These are phyloP conservation scores for Cinchona pubescens DNA, from an alignment of 257 asterid species.

Conservation along the genomic window DNA sequence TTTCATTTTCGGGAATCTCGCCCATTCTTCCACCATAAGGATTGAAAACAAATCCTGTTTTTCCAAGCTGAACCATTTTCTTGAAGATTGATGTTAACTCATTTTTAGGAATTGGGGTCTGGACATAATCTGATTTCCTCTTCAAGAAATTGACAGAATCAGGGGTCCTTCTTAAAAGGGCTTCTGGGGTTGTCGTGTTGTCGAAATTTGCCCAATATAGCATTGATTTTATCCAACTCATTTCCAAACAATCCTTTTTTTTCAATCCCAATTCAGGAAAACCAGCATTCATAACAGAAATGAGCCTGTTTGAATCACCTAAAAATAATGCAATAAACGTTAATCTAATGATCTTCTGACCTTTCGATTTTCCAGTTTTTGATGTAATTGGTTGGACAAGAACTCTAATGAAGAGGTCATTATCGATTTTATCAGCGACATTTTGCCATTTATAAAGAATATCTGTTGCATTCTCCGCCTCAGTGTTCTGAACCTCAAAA, in stretches of 20 bases:
- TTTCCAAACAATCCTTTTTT: constrained; percentile 18
- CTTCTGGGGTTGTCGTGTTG: background rate
- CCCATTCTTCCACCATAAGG: constrained; percentile 39
- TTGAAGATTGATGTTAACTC: constrained; percentile 29
- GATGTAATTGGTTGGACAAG: constrained; percentile 11
- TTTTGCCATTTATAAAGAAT: constrained; percentile 13
- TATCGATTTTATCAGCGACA: constrained; percentile 13
- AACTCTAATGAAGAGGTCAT: constrained; percentile 24
- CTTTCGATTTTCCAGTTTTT: background rate
- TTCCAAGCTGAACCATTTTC: constrained; percentile 25
- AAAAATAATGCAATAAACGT: constrained; percentile 17
- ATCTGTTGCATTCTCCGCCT: background rate
- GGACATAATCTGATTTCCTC: constrained; percentile 28
- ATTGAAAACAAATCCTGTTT: constrained; percentile 23
- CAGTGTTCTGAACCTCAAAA: background rate
- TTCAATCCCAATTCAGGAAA: constrained; percentile 23
- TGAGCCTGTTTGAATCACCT: constrained; percentile 19
- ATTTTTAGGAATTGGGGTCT: constrained; percentile 22
- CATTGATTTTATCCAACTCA: constrained; percentile 23
- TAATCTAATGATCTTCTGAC: constrained; percentile 4
- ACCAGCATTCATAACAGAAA: background rate
- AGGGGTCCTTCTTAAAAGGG: constrained; percentile 1
- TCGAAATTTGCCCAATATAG: constrained; percentile 26
- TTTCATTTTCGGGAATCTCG: constrained; percentile 17
- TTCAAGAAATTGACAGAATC: constrained; percentile 18